These are phyloP conservation scores for Phytophthora sp. DNA, from an alignment of 352 stramenopile genomes.

Conservation along the genomic window DNA sequence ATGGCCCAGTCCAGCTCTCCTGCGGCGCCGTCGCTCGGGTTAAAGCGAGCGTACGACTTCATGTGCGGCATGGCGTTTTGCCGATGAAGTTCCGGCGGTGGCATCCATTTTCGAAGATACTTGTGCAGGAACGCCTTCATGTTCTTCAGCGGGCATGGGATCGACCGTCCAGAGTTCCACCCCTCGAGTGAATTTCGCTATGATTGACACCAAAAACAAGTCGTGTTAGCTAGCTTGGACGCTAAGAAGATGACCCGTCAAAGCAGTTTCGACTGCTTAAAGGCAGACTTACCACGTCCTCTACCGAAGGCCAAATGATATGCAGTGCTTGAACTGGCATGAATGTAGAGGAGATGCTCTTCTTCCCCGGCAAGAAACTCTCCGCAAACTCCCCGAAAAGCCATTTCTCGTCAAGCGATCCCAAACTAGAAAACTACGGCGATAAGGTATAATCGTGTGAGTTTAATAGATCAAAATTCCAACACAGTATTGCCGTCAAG, in stretches of 20 bases:
- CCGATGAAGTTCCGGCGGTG: conserved; percentile 55
- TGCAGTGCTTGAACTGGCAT: conserved; percentile 67
- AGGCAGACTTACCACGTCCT: conserved; percentile 80
- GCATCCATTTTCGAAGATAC: conserved; percentile 81
- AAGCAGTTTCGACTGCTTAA: conserved; percentile 1
- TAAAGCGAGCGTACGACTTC: conserved; percentile 78
- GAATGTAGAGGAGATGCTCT: conserved; percentile 30
- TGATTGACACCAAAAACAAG: conserved; percentile 1
- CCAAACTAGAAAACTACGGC: conserved; percentile 78
- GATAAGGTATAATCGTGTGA: background rate
- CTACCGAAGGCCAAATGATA: conserved; percentile 82
- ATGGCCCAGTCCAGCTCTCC: conserved; percentile 72
- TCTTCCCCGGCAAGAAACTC: conserved; percentile 64
- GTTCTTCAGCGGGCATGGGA: conserved; percentile 84
- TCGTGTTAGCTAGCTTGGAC: background rate
- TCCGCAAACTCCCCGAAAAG: conserved; percentile 75
- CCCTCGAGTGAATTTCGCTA: conserved; percentile 82
- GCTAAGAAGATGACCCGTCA: background rate
- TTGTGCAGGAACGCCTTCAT: conserved; percentile 90
- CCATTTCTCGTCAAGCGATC: conserved; percentile 85
- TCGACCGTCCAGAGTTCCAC: conserved; percentile 72
- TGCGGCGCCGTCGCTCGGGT: conserved; percentile 32
- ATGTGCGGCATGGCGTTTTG: conserved; percentile 87
- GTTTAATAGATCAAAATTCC: background rate
- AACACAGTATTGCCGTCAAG: background rate